These are phyloP conservation scores for Aspergillus fumigatiaffinis DNA, from an alignment of 2,329 filamentous ascomycete species.

Conservation along the genomic window DNA sequence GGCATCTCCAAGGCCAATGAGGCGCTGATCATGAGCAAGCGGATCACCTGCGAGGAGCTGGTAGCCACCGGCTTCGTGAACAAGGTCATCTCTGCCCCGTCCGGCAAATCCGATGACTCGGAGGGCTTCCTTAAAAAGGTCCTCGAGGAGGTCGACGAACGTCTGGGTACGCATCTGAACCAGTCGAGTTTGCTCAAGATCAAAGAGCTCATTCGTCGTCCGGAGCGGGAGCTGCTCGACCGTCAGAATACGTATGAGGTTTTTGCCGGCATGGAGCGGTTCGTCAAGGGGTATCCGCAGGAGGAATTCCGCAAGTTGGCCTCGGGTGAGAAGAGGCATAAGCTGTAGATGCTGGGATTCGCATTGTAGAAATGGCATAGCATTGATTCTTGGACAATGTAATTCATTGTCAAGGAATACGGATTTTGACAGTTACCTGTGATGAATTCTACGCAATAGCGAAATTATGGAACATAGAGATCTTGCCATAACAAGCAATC, in stretches of 20 bases:
- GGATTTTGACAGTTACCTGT: neutral
- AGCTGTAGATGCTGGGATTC: conserved; percentile 58
- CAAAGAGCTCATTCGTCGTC: conserved; percentile 75
- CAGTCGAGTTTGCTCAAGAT: conserved; percentile 75
- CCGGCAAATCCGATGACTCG: conserved; percentile 57
- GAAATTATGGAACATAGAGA: neutral
- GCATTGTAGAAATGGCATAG: conserved; percentile 1
- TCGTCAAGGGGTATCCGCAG: conserved; percentile 76
- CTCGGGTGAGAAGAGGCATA: conserved; percentile 87
- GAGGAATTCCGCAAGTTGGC: conserved; percentile 84
- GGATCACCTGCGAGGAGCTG: conserved; percentile 69
- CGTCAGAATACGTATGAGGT: conserved; percentile 77
- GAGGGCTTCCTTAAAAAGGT: conserved; percentile 69
- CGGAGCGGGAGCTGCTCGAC: conserved; percentile 70
- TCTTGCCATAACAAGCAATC: neutral
- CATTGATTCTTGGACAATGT: neutral
- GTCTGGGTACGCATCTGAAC: conserved; percentile 74
- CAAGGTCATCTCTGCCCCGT: conserved; percentile 63
- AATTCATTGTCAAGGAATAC: neutral
- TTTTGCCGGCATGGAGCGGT: conserved; percentile 77
- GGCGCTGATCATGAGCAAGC: conserved; percentile 84
- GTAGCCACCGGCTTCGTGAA: conserved; percentile 79
- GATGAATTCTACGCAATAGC: neutral
- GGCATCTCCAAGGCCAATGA: conserved; percentile 83
- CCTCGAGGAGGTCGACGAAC: conserved; percentile 73